phyloP scores from a whole-genome alignment of 2,329 filamentous ascomycete genomes.

The Ophiocordyceps camponoti-leonardi region DNA sequence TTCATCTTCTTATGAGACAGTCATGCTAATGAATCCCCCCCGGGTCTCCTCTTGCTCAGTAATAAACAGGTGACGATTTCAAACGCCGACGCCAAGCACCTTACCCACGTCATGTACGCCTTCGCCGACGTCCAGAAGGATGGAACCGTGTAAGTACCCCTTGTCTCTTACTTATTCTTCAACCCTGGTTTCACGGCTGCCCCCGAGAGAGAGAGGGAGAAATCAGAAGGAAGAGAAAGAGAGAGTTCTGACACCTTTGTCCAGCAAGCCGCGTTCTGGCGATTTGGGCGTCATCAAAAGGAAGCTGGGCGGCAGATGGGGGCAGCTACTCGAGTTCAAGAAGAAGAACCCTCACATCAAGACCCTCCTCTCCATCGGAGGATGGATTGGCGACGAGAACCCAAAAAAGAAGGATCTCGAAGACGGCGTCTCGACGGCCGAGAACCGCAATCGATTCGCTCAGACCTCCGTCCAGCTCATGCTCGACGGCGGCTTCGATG shows the following conservation, averaged over 20 bases:
- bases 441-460: neutral
- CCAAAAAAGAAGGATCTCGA: neutral
- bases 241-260: too few species aligned
- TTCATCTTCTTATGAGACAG: too few species aligned
- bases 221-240: too few species aligned
- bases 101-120: slow-evolving; percentile 1
- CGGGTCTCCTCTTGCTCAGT: too few species aligned
- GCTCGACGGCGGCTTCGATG: slow-evolving; percentile 1
- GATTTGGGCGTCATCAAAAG: too few species aligned
- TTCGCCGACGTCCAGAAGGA: neutral
- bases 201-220: too few species aligned
- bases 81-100: neutral
- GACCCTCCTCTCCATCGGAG: neutral
- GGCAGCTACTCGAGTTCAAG: neutral
- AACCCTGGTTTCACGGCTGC: too few species aligned
- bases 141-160: neutral
- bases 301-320: neutral
- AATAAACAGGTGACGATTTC: too few species aligned
- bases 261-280: too few species aligned
- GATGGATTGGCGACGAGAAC: neutral
- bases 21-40: too few species aligned
- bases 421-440: neutral
- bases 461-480: neutral
- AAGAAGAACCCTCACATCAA: neutral
- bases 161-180: too few species aligned